Base-by-base conservation (phyloP, 1,284 basidiomycete genomes). In the Marasmius tenuissimus region DNA sequence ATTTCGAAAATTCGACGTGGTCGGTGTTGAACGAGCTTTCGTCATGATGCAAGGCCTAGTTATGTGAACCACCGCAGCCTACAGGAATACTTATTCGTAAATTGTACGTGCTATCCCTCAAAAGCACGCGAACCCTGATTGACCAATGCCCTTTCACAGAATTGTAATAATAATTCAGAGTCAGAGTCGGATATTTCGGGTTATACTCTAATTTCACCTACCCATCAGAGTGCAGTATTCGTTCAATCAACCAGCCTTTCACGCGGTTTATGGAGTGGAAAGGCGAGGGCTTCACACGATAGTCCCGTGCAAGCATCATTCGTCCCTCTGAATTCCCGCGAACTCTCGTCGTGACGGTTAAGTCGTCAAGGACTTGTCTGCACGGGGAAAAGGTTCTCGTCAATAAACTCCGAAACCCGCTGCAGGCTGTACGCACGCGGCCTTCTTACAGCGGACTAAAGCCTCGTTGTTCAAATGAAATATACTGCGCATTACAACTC, bases 1-100 rank as follows among this genome's bases (percentile, higher is more conserved):
- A 63, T 42, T 42, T 56, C 7, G 64, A 62, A 12, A 59, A 61
- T 45, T 45, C 35, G 9, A 57, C 50, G 35, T 61, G 61, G 63
- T 58, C 53, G 18, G 16, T 54, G 9, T 38, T 54, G 52, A 54
- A 33, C 33, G 52, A 54, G 34, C 38, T 54, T 38, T 54, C 52
- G 16, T 7, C 33, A 9, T 54, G 35, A 51, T 37, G 10, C n/a
- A 35, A 38, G n/a, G 14, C 33, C 16, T 14, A 5, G n/a, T 38
- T n/a, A 34, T 34, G 38, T 38, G 37, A n/a, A 11, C 22, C 27
- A n/a, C 11, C 5, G 42, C 42, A 14, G 11, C 48, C 27, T 49
- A 5, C 27, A 27, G 18, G 18, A 3, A 18, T 49, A 12, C 18
- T 14, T 11, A 20, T 6, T 49, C 18, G 12, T 49, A 20, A 12